A percentile compares a stretch with the other conserved stretches of the same genome.
Conservation (phyloP, 2,329 filamentous ascomycete genomes). For the Microthyrium microscopicum region DNA sequence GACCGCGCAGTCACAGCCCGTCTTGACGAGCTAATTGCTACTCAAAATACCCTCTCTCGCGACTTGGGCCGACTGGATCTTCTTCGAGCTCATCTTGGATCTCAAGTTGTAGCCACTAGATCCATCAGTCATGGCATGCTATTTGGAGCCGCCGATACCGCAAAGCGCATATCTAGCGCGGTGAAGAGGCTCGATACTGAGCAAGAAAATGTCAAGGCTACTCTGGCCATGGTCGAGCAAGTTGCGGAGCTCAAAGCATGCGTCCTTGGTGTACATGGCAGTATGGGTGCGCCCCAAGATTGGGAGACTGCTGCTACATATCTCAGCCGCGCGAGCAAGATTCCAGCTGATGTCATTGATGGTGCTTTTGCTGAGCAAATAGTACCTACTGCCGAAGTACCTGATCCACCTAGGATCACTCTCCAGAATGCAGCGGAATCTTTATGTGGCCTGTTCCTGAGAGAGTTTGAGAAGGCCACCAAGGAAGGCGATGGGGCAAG, state of each 20-base stretch:
- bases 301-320: constrained; percentile 95
- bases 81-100: constrained; percentile 70
- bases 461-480: constrained; percentile 89
- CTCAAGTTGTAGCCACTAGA: constrained; percentile 70
- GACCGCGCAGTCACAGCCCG: constrained; percentile 59
- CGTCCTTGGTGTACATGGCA: constrained; percentile 82
- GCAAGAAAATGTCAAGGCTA: constrained; percentile 80
- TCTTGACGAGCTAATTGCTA: constrained; percentile 61
- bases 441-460: constrained; percentile 73
- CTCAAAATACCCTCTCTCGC: constrained; percentile 71
- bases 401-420: constrained; percentile 75
- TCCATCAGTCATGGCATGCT: constrained; percentile 84
- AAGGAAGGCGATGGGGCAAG: constrained; percentile 72
- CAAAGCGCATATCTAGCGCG: constrained; percentile 66
- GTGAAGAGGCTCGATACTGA: constrained; percentile 82
- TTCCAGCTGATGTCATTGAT: constrained; percentile 64
- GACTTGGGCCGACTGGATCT: constrained; percentile 79
- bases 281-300: constrained; percentile 95
- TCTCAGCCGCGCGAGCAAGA: constrained; percentile 62
- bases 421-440: constrained; percentile 77
- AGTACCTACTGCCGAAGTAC: constrained; percentile 89
- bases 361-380: constrained; percentile 81
- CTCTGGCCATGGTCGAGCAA: constrained; percentile 82
- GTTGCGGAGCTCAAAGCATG: constrained; percentile 95
- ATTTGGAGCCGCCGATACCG: constrained; percentile 67